A percentile compares a stretch with the other conserved stretches of the same genome.
These are phyloP conservation scores for Malassezia brasiliensis DNA, from an alignment of 1,284 basidiomycete genomes.

Conservation along the genomic window DNA sequence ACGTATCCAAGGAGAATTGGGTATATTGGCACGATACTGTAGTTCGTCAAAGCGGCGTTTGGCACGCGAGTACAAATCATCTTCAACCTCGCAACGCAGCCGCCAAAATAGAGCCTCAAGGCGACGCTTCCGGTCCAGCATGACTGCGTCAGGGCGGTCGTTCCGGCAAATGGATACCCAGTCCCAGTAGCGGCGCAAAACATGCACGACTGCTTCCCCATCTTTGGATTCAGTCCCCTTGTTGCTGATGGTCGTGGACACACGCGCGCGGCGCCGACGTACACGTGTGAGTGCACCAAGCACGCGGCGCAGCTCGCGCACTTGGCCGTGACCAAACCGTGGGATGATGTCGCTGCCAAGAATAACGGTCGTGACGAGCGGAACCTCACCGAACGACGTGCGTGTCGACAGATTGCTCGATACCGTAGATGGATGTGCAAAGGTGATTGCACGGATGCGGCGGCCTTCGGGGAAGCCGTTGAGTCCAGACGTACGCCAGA, in stretches of 20 bases:
- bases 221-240: conserved; percentile 12
- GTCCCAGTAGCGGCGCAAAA: conserved; percentile 38
- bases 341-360: conserved; percentile 42
- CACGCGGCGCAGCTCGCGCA: conserved; percentile 42
- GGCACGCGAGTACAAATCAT: conserved; percentile 39
- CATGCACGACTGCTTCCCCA: conserved; percentile 32
- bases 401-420: conserved; percentile 29
- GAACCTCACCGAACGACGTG: conserved; percentile 31
- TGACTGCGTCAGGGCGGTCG: conserved; percentile 28
- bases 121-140: conserved; percentile 31
- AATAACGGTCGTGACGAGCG: conserved; percentile 37
- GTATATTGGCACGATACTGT: conserved; percentile 11
- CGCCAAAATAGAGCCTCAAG: conserved; percentile 42
- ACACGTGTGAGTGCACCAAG: conserved; percentile 41
- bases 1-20: conserved; percentile 39
- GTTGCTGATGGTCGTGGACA: conserved; percentile 11
- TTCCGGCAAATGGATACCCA: conserved; percentile 31
- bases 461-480: conserved; percentile 35
- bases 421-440: conserved; percentile 44
- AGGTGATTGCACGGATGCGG: conserved; percentile 40
- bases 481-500: conserved; percentile 33
- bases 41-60: conserved; percentile 26
- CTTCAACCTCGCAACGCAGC: conserved; percentile 41
- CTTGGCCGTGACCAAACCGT: conserved; percentile 42
- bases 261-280: conserved; percentile 27